Conservation (phyloP, 768 basidiomycete genomes). For the Trametes cinnabarina region DNA sequence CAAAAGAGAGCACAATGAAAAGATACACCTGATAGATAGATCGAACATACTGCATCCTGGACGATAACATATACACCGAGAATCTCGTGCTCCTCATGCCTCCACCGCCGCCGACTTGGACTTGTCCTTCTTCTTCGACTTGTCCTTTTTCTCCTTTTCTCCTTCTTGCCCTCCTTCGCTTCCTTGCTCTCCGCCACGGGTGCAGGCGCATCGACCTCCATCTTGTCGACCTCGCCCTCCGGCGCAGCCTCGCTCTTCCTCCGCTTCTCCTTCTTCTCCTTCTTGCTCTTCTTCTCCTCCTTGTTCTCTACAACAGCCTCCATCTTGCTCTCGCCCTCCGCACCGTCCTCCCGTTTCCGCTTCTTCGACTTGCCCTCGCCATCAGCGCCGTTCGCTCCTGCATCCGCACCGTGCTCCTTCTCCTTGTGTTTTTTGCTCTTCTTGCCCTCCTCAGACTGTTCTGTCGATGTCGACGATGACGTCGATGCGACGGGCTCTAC, state of each 20-base stretch:
- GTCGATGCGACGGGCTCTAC: conserved; percentile 10
- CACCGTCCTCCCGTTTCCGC: conserved; percentile 30
- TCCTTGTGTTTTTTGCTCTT: conserved; percentile 24
- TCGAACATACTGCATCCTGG: conserved; percentile 1
- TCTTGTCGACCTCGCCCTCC: conserved; percentile 3
- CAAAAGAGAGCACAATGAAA: conserved; percentile 1
- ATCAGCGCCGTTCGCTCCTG: conserved; percentile 2
- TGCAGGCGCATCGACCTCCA: conserved; percentile 10
- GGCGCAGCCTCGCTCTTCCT: conserved; percentile 19
- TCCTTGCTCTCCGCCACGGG: conserved; percentile 11
- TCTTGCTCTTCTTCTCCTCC: conserved; percentile 35
- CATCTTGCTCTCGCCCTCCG: conserved; percentile 7
- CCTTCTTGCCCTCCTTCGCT: conserved; percentile 26
- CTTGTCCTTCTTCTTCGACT: conserved; percentile 27
- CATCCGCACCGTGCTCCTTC: conserved; percentile 16
- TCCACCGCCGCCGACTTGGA: conserved; percentile 8
- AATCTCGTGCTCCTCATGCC: conserved; percentile 21
- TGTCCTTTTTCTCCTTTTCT: conserved; percentile 32
- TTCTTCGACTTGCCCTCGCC: conserved; percentile 34
- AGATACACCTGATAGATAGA: background rate
- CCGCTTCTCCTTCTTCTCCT: conserved; percentile 23
- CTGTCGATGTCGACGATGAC: background rate
- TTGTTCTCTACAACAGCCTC: conserved; percentile 25
- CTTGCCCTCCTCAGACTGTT: background rate
- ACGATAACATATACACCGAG: background rate